Evolutionary conservation across 1,284 basidiomycete genomes (phyloP), one percentile per base, ranked within the genome.

Genomic region (Earliella scabrosa): DNA sequence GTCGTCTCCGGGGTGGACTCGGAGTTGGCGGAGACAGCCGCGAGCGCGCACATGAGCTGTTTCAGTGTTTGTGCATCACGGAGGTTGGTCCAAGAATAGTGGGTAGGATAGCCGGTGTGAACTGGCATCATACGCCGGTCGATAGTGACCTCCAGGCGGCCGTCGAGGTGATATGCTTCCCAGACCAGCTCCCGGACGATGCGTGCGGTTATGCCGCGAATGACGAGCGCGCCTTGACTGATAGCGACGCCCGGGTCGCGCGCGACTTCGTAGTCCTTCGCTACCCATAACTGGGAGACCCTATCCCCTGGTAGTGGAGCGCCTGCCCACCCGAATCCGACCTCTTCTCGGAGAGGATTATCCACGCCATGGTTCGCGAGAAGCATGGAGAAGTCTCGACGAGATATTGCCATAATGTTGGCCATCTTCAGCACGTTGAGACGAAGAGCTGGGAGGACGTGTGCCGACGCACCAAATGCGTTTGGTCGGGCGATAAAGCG

Each of bases 361-460:
- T 26, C 32, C 1, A 13, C 18, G 10, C 45, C 52, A 21, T 61
- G 59, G 47, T 58, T 61, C 4, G 41, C 29, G 3, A 55, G 46
- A 14, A 61, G 38, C 4, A 61, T 38, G n/a, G 59, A 61, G 34
- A 38, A 58, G 27, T 61, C 59, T 14, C 47, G 27, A 23, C 59
- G 59, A 14, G 24, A 24, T 27, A 61, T 32, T 11, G 59, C 55
- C 36, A 58, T 46, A 11, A 58, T 34, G 32, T 61, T 61, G 24
- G 44, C 52, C 59, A 61, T 58, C 50, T 55, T 61, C 27, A 61
- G 46, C 32, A 61, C 59, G 21, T 61, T 61, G 20, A 54, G 31
- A 7, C 32, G 20, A 4, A 60, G 20, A 1, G 35, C 18, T 7
- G n/a, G 13, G n/a, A 27, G 21, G 16, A 6, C 35, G 4, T 3